Conservation (phyloP, 2,329 filamentous ascomycete species). For the Anthostomella pinea region DNA sequence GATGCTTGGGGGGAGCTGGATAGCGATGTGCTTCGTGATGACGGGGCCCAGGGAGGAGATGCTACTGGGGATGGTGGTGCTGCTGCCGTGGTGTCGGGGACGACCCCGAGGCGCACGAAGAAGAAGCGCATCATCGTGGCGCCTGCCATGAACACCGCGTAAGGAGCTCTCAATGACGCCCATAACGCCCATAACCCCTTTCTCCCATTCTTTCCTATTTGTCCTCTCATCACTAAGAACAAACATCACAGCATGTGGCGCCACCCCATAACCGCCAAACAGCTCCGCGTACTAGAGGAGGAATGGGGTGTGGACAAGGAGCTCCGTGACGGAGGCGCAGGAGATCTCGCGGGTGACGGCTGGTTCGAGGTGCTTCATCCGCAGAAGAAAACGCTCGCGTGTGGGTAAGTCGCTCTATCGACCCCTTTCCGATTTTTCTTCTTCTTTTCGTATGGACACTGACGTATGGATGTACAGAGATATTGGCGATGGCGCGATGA, state of each 20-base stretch:
- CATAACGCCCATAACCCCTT: neutral
- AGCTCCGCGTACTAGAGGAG: slow-evolving; percentile 66
- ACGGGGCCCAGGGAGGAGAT: neutral
- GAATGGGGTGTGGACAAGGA: slow-evolving; percentile 65
- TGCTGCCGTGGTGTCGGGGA: too few species aligned
- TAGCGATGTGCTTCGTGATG: slow-evolving; percentile 11
- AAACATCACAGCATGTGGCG: slow-evolving; percentile 94
- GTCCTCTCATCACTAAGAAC: slow-evolving; percentile 35
- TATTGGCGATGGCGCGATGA: slow-evolving; percentile 78
- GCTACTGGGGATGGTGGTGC: too few species aligned
- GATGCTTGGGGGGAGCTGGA: slow-evolving; percentile 68
- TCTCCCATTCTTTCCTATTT: neutral
- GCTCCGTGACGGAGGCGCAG: neutral
- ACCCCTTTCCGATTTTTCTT: too few species aligned
- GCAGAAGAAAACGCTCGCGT: slow-evolving; percentile 74
- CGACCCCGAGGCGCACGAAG: slow-evolving; percentile 24
- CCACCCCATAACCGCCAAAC: slow-evolving; percentile 75
- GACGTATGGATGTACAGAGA: too few species aligned
- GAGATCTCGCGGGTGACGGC: slow-evolving; percentile 27
- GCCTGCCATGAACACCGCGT: slow-evolving; percentile 37
- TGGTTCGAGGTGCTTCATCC: slow-evolving; percentile 74
- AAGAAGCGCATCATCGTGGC: slow-evolving; percentile 72
- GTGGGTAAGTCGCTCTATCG: too few species aligned
- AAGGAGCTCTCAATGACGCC: too few species aligned
- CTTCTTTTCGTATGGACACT: too few species aligned